phyloP scores from a whole-genome alignment of 2,329 filamentous ascomycete species.

The Colletotrichum plurivorum region DNA sequence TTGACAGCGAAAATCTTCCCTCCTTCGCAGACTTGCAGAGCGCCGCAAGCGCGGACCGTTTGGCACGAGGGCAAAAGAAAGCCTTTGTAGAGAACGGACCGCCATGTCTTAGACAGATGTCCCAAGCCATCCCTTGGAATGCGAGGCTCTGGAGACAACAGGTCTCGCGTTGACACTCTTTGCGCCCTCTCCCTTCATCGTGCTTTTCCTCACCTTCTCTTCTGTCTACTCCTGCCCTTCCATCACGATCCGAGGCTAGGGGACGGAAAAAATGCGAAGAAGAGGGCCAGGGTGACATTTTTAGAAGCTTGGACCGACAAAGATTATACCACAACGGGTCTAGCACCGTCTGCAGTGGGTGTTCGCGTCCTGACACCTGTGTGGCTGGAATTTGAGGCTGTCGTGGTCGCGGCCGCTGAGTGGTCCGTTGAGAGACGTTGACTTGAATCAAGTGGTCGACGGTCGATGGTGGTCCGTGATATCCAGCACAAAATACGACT shows the following conservation, averaged over 20 bases:
- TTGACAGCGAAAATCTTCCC: background rate
- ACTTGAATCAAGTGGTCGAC: conserved; percentile 22
- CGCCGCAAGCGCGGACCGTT: conserved; percentile 19
- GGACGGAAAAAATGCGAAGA: conserved; percentile 19
- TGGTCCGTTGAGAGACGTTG: conserved; percentile 28
- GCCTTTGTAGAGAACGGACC: conserved; percentile 22
- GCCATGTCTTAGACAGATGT: conserved; percentile 19
- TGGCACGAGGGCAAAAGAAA: conserved; percentile 29
- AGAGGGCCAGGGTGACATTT: conserved; percentile 23
- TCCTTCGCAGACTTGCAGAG: background rate
- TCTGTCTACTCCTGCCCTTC: conserved; percentile 17
- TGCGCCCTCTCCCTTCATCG: background rate
- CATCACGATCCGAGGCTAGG: conserved; percentile 10
- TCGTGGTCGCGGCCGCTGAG: conserved; percentile 16
- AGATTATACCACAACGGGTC: conserved; percentile 26
- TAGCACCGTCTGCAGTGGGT: conserved; percentile 21
- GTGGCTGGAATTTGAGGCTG: conserved; percentile 37
- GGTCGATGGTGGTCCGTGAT: conserved; percentile 32
- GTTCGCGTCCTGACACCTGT: conserved; percentile 26
- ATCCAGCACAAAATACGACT: conserved; percentile 20
- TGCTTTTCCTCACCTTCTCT: conserved; percentile 3
- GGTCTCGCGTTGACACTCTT: background rate
- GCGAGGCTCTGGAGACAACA: background rate
- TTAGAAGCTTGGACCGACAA: conserved; percentile 22
- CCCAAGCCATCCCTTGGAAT: background rate